phyloP scores from a whole-genome alignment of 2,329 filamentous ascomycete species.

The Sporothrix inflata region DNA sequence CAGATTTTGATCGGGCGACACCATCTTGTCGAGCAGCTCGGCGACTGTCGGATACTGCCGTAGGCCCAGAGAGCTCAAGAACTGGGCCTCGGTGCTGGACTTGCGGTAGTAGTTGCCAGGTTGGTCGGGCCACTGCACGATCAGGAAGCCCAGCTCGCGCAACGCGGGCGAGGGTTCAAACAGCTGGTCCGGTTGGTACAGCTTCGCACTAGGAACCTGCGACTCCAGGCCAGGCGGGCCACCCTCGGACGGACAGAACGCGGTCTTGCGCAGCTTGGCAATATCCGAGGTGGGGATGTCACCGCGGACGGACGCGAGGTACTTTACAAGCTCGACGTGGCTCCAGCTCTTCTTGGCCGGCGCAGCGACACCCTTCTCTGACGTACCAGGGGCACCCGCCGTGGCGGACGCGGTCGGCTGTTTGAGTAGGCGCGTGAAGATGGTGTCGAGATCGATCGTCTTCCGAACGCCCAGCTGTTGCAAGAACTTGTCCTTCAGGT shows the following conservation, averaged over 20 bases:
- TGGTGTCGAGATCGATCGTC: constrained; percentile 90
- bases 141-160: constrained; percentile 69
- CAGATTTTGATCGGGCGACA: constrained; percentile 59
- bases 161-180: constrained; percentile 77
- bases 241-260: constrained; percentile 79
- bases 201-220: constrained; percentile 52
- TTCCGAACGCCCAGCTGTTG: constrained; percentile 85
- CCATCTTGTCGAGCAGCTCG: constrained; percentile 79
- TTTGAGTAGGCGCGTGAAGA: constrained; percentile 82
- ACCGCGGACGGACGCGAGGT: constrained; percentile 83
- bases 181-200: constrained; percentile 76
- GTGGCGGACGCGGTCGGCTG: constrained; percentile 48
- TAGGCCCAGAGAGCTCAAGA: constrained; percentile 74
- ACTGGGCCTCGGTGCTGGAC: constrained; percentile 73
- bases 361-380: background rate
- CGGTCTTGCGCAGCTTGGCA: constrained; percentile 73
- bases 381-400: constrained; percentile 36
- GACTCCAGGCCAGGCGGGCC: constrained; percentile 59
- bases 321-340: constrained; percentile 92
- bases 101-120: constrained; percentile 64
- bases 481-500: constrained; percentile 90
- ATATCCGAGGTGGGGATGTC: constrained; percentile 88
- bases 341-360: constrained; percentile 68
- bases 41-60: constrained; percentile 69
- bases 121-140: constrained; percentile 79